Evolutionary conservation across 257 asterid genomes (phyloP).

Genomic region (Jasminum sambac): DNA sequence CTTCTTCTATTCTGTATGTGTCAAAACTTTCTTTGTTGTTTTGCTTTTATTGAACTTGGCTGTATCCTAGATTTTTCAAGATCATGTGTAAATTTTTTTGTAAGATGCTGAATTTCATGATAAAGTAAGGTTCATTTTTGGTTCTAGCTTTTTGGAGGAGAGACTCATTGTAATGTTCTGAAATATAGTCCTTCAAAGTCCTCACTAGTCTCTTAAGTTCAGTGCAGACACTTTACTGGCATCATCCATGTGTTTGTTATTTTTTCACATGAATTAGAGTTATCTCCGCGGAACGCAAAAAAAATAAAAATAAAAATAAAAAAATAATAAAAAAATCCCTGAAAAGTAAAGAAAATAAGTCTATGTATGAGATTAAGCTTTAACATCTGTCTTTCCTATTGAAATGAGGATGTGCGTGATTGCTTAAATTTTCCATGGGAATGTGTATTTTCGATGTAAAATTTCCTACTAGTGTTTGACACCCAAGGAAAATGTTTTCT

Average conservation of each 20-base stretch:
- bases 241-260: no score
- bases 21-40: neutral
- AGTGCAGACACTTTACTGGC: neutral
- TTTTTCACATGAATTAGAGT: neutral
- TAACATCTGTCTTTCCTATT: no score
- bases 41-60: constrained; percentile 8
- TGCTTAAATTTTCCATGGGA: no score
- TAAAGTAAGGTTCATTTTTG: neutral
- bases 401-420: no score
- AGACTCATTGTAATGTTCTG: neutral
- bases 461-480: no score
- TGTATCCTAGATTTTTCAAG: neutral
- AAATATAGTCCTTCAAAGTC: neutral
- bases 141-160: neutral
- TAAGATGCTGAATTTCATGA: neutral
- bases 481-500: no score
- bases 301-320: neutral
- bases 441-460: no score
- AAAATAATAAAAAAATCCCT: neutral
- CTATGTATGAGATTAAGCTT: neutral
- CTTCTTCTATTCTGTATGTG: neutral
- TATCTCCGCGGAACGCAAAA: neutral
- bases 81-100: neutral
- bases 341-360: neutral
- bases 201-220: neutral